phyloP scores from a whole-genome alignment of 345 rosid species.

The Punica granatum region DNA sequence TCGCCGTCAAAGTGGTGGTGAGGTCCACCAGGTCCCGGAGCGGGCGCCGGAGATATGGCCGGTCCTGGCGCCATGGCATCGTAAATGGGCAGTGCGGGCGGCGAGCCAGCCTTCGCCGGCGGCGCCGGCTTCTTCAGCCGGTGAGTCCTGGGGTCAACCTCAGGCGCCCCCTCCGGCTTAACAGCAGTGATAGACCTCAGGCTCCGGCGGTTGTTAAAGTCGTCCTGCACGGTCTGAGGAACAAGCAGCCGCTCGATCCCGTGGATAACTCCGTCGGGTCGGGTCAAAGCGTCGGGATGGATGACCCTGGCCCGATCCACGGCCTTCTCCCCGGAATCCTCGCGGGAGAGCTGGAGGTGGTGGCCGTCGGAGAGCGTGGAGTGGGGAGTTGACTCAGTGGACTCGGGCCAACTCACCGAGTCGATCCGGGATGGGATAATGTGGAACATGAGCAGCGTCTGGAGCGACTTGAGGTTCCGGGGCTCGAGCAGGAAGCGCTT shows the following conservation, averaged over 20 bases:
- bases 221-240: constrained; percentile 43
- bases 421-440: constrained; percentile 25
- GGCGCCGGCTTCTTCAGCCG: constrained; percentile 32
- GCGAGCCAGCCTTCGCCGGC: constrained; percentile 17
- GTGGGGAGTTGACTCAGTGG: constrained; percentile 4
- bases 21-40: constrained; percentile 53
- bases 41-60: constrained; percentile 45
- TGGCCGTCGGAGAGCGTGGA: constrained; percentile 21
- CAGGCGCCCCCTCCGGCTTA: constrained; percentile 47
- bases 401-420: constrained; percentile 22
- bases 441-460: constrained; percentile 35
- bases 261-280: constrained; percentile 51
- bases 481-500: constrained; percentile 55
- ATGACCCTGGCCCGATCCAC: constrained; percentile 28
- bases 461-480: constrained; percentile 36
- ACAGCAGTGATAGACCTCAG: constrained; percentile 44
- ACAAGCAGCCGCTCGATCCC: constrained; percentile 39
- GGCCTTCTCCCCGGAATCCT: constrained; percentile 9
- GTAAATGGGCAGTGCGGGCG: constrained; percentile 34
- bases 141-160: constrained; percentile 37
- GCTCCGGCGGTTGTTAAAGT: constrained; percentile 37
- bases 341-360: constrained; percentile 14
- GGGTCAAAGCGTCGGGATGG: constrained; percentile 29
- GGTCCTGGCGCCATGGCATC: constrained; percentile 51
- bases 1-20: constrained; percentile 43